Evolutionary conservation across 2,329 filamentous ascomycete species (phyloP), one percentile per base, ranked within the genome.

Genomic region (Ophiocordyceps sinensis): DNA sequence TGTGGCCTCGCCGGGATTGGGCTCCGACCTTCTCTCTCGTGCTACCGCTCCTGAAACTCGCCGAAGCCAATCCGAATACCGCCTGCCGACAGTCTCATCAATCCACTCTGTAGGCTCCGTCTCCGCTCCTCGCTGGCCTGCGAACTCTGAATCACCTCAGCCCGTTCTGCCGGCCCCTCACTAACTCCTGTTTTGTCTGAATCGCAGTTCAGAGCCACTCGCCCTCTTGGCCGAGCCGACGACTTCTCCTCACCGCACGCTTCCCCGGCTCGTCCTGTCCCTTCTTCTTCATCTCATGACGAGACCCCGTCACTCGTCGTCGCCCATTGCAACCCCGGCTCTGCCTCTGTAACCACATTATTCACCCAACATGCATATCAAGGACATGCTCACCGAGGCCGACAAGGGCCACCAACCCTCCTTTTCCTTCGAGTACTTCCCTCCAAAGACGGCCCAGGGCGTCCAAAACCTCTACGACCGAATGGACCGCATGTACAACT

Each of bases 361-460:
- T 17, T 35, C 32, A n/a, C 32, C 32, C 32, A 35, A 5, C 32
- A 96, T 98, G 89, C 91, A 96, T 67, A 89, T 98, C 72, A 85
- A 82, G 51, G 79, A 91, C 54, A 95, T 95, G 72, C 74, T 98
- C 55, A 71, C 76, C 52, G 82, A 89, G 53, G 80, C 88, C 63
- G 78, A 87, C 64, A 74, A 75, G 66, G 77, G 80, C 55, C 78
- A 79, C 59, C 76, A 82, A 55, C 82, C 88, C 43, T 91, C 87
- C 58, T 95, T 95, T 71, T 98, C 91, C 45, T 98, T 98, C 69
- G 91, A 98, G 64, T 98, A 94, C 72, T 98, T 98, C 66, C 91
- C 91, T 40, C 91, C 91, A 32, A 98, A 98, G 70, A 98, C 91
- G 8, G 83, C 85, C 11, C 85, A 91, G 66, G 91, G 91, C 72